Percentiles rank a stretch among this genome's conserved stretches.
These are phyloP conservation scores for Sclerotinia trifoliorum DNA, from an alignment of 2,329 filamentous ascomycete genomes.

Conservation along the genomic window DNA sequence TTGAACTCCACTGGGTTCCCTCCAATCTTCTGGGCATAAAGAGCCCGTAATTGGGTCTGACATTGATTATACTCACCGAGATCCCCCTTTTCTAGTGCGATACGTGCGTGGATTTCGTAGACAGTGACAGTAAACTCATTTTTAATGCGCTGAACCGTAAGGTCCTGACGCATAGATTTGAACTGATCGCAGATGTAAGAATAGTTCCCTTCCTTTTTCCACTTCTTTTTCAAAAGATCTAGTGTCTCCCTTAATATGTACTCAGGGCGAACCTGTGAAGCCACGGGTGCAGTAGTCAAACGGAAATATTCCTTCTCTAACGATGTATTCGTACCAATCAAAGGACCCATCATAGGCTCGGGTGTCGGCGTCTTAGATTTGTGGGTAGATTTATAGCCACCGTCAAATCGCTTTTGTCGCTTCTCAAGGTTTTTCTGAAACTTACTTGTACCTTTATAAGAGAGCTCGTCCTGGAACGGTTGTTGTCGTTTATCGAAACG, in stretches of 20 bases:
- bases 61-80: constrained; percentile 99
- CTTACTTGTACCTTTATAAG: constrained; percentile 70
- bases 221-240: constrained; percentile 89
- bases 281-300: constrained; percentile 84
- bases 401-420: constrained; percentile 83
- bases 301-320: constrained; percentile 95
- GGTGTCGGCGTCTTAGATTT: constrained; percentile 53
- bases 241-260: constrained; percentile 77
- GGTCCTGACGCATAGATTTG: constrained; percentile 95
- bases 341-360: constrained; percentile 62
- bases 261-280: constrained; percentile 84
- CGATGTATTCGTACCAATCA: constrained; percentile 78
- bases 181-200: constrained; percentile 98
- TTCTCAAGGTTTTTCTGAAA: constrained; percentile 83
- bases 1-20: constrained; percentile 95
- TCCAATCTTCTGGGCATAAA: constrained; percentile 84
- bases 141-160: constrained; percentile 96
- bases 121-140: constrained; percentile 95
- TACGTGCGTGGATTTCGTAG: constrained; percentile 96
- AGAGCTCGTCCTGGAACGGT: constrained; percentile 47
- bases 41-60: constrained; percentile 91
- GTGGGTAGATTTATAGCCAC: constrained; percentile 57
- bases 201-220: constrained; percentile 91
- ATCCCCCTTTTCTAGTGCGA: constrained; percentile 96
- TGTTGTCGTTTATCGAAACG: constrained; percentile 48